Evolutionary conservation across 1,139 yeast species (phyloP).

Genomic region (Saccharomyces hybrid): DNA sequence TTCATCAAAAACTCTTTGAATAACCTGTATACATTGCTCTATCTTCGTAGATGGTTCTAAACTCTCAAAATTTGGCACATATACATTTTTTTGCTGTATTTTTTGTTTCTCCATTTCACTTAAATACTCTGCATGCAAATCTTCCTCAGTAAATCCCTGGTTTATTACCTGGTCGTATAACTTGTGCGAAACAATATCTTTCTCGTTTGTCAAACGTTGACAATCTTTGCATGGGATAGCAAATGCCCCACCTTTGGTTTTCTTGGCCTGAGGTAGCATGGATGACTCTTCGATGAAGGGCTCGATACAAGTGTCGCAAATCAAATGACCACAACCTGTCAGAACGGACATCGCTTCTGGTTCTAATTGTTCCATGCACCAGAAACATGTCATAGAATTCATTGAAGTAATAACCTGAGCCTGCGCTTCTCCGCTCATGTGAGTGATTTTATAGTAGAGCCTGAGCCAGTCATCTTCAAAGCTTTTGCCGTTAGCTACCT

Average conservation of each 20-base stretch:
- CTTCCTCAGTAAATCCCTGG: constrained; percentile 29
- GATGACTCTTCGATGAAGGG: constrained; percentile 39
- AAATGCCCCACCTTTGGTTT: constrained; percentile 32
- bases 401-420: constrained; percentile 28
- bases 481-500: constrained; percentile 26
- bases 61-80: constrained; percentile 21
- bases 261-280: constrained; percentile 32
- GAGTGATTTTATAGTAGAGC: constrained; percentile 22
- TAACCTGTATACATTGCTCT: constrained; percentile 40
- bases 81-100: constrained; percentile 30
- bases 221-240: constrained; percentile 51
- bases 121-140: constrained; percentile 25
- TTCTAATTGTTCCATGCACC: constrained; percentile 57
- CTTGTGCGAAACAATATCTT: constrained; percentile 41
- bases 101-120: constrained; percentile 23
- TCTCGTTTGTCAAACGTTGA: constrained; percentile 35
- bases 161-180: constrained; percentile 44
- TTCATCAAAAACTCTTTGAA: constrained; percentile 37
- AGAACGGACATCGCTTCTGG: constrained; percentile 41
- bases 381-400: constrained; percentile 44
- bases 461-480: constrained; percentile 27
- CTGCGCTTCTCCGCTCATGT: constrained; percentile 21
- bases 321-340: constrained; percentile 60
- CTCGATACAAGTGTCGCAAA: constrained; percentile 56
- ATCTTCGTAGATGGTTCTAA: constrained; percentile 49